Evolutionary conservation across 257 asterid genomes (phyloP).

Genomic region (Nemophila menziesii): DNA sequence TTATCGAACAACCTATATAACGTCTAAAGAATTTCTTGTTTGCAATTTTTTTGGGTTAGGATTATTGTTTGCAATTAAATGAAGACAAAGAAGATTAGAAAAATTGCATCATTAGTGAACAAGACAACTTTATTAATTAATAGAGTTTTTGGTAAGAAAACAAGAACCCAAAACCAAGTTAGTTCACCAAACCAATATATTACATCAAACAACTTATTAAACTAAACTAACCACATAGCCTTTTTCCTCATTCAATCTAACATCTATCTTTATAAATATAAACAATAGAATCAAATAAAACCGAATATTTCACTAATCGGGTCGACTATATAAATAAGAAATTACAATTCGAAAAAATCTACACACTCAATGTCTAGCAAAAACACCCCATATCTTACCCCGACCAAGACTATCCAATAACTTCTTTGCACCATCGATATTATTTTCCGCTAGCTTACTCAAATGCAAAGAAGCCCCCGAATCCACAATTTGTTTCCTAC

Average conservation of each 20-base stretch:
- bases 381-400: constrained; percentile 73
- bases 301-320: neutral
- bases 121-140: constrained; percentile 2
- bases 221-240: constrained; percentile 4
- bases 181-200: constrained; percentile 17
- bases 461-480: constrained; percentile 50
- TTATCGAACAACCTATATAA: no score
- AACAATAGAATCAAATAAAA: neutral
- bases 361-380: constrained; percentile 24
- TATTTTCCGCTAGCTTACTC: constrained; percentile 52
- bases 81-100: neutral
- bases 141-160: constrained; percentile 13
- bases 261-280: constrained; percentile 4
- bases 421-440: constrained; percentile 74
- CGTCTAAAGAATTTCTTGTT: no score
- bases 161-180: constrained; percentile 14
- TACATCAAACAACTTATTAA: neutral
- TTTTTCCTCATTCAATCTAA: constrained; percentile 1
- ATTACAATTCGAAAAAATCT: no score
- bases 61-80: no score
- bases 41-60: no score
- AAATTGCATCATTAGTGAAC: neutral
- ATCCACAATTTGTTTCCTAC: constrained; percentile 59
- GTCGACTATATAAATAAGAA: neutral
- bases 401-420: constrained; percentile 48